phyloP scores from a whole-genome alignment of 2,329 filamentous ascomycete genomes.

The Ascochyta koolunga region DNA sequence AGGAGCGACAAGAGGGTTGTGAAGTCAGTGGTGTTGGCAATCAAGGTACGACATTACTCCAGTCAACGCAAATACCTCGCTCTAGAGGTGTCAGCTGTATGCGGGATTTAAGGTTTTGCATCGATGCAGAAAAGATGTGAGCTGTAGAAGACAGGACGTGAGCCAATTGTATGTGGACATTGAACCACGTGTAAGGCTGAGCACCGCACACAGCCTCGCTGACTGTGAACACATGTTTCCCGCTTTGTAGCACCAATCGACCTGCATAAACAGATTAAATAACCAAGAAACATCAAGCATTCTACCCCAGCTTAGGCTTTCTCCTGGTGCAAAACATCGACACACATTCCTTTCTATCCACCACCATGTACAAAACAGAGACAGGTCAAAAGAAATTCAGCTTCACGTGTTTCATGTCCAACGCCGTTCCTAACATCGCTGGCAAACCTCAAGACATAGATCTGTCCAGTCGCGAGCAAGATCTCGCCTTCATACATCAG shows the following conservation, averaged over 20 bases:
- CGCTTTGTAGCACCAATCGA: not conserved
- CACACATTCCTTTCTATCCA: not conserved
- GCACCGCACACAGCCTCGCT: not conserved
- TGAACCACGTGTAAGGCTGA: not conserved
- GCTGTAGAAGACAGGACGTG: not conserved
- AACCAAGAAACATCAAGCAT: not conserved
- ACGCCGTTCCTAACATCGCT: slow-evolving; percentile 3
- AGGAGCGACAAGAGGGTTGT: no score
- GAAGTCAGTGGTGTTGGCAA: no score
- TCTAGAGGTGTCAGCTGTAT: not conserved
- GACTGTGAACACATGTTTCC: not conserved
- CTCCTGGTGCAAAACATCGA: not conserved
- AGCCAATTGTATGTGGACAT: not conserved
- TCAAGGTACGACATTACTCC: not conserved
- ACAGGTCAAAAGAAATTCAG: slow-evolving; percentile 8
- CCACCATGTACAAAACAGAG: slow-evolving; percentile 7
- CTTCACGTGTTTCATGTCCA: slow-evolving; percentile 12
- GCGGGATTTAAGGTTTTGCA: not conserved
- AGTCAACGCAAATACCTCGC: not conserved
- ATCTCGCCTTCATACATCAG: slow-evolving; percentile 9
- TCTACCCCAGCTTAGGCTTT: not conserved
- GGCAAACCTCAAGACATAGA: slow-evolving; percentile 6
- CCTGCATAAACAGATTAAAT: not conserved
- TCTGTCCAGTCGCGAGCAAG: not conserved
- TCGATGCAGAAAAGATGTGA: no score